These are phyloP conservation scores for Calvatia gigantea DNA, from an alignment of 768 basidiomycete species.

Conservation along the genomic window DNA sequence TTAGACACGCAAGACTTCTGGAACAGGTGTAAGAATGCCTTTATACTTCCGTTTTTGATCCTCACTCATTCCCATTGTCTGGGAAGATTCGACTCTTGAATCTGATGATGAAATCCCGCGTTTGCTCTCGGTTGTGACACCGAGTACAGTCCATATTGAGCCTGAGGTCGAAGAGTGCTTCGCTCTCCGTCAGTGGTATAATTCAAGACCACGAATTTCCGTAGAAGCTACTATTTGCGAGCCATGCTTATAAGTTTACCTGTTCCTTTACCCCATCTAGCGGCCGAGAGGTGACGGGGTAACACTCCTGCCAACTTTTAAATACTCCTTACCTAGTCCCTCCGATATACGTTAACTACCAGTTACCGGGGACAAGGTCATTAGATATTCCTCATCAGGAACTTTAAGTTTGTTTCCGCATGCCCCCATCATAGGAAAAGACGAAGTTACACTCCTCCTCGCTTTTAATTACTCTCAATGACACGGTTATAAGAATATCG, in stretches of 20 bases:
- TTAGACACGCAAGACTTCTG: conserved; percentile 90
- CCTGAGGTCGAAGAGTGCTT: conserved; percentile 92
- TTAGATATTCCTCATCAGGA: no score
- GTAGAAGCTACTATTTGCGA: neutral
- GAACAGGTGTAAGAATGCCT: conserved; percentile 60
- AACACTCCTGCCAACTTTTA: neutral
- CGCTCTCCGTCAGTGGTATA: conserved; percentile 86
- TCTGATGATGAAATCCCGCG: neutral
- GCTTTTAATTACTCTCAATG: no score
- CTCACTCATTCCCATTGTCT: conserved; percentile 9
- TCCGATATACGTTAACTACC: neutral
- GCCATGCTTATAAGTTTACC: neutral
- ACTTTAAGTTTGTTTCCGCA: no score
- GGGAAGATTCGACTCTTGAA: conserved; percentile 55
- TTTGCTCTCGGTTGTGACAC: conserved; percentile 71
- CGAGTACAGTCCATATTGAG: conserved; percentile 75
- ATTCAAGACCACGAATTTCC: conserved; percentile 38
- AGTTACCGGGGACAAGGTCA: no score
- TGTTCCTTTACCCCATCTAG: no score
- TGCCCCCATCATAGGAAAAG: no score
- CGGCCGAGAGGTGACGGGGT: neutral
- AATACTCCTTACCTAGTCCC: no score
- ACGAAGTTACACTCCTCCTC: neutral
- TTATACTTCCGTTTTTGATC: conserved; percentile 12
- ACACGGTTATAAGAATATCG: no score